Conservation (phyloP, 2,329 filamentous ascomycete species). For the Penicillium digitatum region DNA sequence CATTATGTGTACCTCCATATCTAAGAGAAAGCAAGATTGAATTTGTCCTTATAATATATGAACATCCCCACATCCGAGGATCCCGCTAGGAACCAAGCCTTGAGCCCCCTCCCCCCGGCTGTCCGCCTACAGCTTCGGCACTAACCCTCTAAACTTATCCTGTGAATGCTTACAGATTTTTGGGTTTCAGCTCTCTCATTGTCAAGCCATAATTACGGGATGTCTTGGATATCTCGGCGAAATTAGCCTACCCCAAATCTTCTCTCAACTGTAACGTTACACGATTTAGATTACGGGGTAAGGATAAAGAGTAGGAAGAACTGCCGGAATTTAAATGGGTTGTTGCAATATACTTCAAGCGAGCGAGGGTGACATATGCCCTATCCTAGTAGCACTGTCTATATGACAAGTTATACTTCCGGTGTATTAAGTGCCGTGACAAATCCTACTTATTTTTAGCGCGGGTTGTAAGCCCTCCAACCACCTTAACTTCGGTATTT, state of each 20-base stretch:
- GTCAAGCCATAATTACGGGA: not conserved
- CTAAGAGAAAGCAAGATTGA: too few relatives aligned
- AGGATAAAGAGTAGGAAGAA: not conserved
- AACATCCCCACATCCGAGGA: too few relatives aligned
- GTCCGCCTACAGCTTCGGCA: not conserved
- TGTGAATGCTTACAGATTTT: not conserved
- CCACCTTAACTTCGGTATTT: too few relatives aligned
- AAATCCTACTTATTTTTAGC: too few relatives aligned
- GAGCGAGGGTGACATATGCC: not conserved
- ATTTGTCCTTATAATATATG: too few relatives aligned
- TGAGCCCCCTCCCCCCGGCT: not conserved
- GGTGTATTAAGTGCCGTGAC: too few relatives aligned
- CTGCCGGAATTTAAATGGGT: not conserved
- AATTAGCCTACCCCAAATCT: not conserved
- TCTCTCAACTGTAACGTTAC: not conserved
- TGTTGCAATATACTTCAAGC: not conserved
- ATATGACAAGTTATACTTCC: not conserved
- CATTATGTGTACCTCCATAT: too few relatives aligned
- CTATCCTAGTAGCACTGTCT: not conserved
- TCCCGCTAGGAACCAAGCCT: not conserved
- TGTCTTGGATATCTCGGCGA: not conserved
- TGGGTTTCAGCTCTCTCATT: not conserved
- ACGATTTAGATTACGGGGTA: not conserved
- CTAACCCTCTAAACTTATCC: not conserved
- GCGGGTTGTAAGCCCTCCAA: too few relatives aligned